phyloP scores from a whole-genome alignment of 257 asterid species.

The Verbena officinalis region DNA sequence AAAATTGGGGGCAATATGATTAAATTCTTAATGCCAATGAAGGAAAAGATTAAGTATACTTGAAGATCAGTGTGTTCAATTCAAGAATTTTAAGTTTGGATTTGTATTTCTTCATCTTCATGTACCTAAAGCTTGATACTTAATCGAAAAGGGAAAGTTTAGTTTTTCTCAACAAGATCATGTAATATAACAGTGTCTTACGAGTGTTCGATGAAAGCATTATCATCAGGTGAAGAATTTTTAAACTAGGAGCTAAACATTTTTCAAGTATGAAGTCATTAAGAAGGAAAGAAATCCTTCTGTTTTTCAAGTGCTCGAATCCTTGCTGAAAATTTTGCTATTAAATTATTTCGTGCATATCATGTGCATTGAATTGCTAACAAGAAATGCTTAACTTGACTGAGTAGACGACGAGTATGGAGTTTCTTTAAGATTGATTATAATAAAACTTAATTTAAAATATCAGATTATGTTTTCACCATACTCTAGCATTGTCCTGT shows the following conservation, averaged over 20 bases:
- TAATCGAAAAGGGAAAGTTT: conserved; percentile 7
- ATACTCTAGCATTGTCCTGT: not conserved
- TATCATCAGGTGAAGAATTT: not conserved
- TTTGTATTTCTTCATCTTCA: not conserved
- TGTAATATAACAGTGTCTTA: conserved; percentile 9
- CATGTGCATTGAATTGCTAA: too few species aligned
- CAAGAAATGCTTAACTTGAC: too few species aligned
- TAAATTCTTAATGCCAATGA: not conserved
- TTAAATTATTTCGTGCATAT: too few species aligned
- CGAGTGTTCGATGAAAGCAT: conserved; percentile 19
- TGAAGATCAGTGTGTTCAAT: too few species aligned
- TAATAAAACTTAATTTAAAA: too few species aligned
- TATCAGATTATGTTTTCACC: too few species aligned
- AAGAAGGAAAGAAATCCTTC: not conserved
- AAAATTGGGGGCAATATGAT: not conserved
- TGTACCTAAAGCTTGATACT: conserved; percentile 1
- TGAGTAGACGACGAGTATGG: not conserved
- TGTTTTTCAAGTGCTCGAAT: not conserved
- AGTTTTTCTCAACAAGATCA: conserved; percentile 1
- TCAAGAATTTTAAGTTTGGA: too few species aligned
- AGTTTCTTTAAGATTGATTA: too few species aligned
- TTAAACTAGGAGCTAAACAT: not conserved
- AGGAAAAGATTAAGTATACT: not conserved
- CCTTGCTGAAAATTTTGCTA: too few species aligned
- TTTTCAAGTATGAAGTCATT: not conserved